Base-by-base conservation (phyloP, 192 early-diverging fungal genomes). In the Borealophlyctis nickersoniae region DNA sequence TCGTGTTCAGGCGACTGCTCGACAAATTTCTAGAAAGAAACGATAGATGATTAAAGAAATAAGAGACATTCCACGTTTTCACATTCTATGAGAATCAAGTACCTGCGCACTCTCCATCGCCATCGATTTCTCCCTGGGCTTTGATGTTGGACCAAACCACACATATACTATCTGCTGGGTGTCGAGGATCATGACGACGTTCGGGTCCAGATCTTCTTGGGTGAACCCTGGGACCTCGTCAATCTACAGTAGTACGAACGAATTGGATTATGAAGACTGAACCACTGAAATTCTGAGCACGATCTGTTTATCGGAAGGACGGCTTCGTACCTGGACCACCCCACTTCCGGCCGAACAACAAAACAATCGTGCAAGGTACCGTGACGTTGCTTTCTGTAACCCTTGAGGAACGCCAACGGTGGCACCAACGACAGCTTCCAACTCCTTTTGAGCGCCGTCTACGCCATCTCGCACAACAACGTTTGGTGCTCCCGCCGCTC, bases 171-270 rank as follows among this genome's bases (percentile, higher is more conserved):
- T 19, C 3, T 24, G 26, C 4, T 23, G 48, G 22, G 34, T 45
- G 45, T 62, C 63, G 27, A 77, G 48, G 16, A 75, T 49, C 33
- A 65, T 45, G 33, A 75, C 75, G 16, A 51, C 49, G 19, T 73
- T 59, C 5, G 34, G 19, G 48, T 69, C 67, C 5, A 75, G 36
- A 51, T 75, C 73, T 1, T 75, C 73, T 35, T 75, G 73, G 4
- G 36, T 23, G 48, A 71, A 72, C 32, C 22, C 7, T 5, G 33
- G 23, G 19, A 74, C 22, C 39, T 62, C 59, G 34, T 69, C 67
- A 33, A 65, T 52, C 56, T 70, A 4, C n/a, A 16, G 56, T 11
- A 16, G 16, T 32, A 9, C 35, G 11, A 24, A 7, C 52, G 27
- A 24, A 24, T 16, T 53, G 7, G 27, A 7, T 5, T 7, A 53